Evolutionary conservation across 352 stramenopile species (phyloP).

Genomic region (Pseudoperonospora humuli): DNA sequence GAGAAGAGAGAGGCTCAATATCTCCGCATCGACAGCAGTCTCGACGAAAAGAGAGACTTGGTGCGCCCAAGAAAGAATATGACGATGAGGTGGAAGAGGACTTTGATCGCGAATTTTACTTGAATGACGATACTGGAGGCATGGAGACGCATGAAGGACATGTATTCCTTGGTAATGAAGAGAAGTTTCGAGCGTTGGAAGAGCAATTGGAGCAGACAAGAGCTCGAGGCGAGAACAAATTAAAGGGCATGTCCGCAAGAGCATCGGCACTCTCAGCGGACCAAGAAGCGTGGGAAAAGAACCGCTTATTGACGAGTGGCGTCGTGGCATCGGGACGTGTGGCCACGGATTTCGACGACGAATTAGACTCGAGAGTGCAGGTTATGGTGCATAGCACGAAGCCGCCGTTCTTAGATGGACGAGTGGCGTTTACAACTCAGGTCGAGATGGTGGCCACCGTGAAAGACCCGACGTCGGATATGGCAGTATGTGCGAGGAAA

Average conservation of each 20-base stretch:
- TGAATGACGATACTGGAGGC: constrained; percentile 84
- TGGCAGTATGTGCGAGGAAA: constrained; percentile 92
- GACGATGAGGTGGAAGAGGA: constrained; percentile 82
- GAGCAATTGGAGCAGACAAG: constrained; percentile 79
- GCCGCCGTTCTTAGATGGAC: constrained; percentile 94
- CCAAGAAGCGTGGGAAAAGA: constrained; percentile 98
- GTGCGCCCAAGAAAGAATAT: constrained; percentile 69
- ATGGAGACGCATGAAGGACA: constrained; percentile 53
- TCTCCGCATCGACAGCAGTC: neutral
- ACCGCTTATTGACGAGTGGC: constrained; percentile 92
- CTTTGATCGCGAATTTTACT: constrained; percentile 94
- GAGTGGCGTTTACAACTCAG: constrained; percentile 93
- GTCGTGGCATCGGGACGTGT: constrained; percentile 75
- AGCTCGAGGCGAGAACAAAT: constrained; percentile 80
- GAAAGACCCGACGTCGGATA: constrained; percentile 92
- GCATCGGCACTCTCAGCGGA: constrained; percentile 92
- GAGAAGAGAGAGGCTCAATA: neutral
- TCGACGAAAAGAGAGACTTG: constrained; percentile 9
- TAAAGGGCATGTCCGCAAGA: constrained; percentile 85
- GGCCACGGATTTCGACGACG: constrained; percentile 88
- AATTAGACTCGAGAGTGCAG: constrained; percentile 91
- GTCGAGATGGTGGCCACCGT: constrained; percentile 93
- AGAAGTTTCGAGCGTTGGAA: constrained; percentile 89
- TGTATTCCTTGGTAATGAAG: constrained; percentile 87
- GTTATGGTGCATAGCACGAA: constrained; percentile 98